These are phyloP conservation scores for Mucor sp. DNA, from an alignment of 371 early-diverging fungal genomes.

Conservation along the genomic window DNA sequence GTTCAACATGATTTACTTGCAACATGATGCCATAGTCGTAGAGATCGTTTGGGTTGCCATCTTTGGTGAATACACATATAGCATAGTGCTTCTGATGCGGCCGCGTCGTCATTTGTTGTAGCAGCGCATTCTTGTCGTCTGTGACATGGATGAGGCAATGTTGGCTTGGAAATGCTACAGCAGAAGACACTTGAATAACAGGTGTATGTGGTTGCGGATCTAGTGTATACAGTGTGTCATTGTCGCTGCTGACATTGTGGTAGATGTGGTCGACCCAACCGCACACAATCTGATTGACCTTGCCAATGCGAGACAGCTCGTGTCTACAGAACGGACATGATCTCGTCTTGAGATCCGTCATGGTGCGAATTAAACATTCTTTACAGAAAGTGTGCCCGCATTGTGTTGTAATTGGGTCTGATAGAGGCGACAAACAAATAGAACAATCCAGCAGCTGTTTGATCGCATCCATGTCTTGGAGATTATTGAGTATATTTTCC, in stretches of 20 bases:
- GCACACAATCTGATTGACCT: constrained; percentile 4
- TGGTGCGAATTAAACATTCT: constrained; percentile 38
- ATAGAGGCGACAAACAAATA: constrained; percentile 15
- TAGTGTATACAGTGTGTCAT: background rate
- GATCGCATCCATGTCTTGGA: background rate
- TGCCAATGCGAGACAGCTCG: constrained; percentile 7
- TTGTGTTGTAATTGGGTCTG: constrained; percentile 56
- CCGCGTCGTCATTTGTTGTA: constrained; percentile 40
- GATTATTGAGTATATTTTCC: constrained; percentile 11
- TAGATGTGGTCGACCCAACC: constrained; percentile 12
- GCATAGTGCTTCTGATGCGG: constrained; percentile 46
- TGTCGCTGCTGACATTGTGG: background rate
- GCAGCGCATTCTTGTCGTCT: constrained; percentile 51
- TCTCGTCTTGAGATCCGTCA: background rate
- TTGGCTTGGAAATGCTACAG: constrained; percentile 8
- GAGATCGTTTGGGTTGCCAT: constrained; percentile 10
- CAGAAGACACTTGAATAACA: background rate
- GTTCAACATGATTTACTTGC: constrained; percentile 26
- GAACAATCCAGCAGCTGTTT: constrained; percentile 18
- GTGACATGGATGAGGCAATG: constrained; percentile 33
- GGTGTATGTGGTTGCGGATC: background rate
- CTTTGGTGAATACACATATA: constrained; percentile 46
- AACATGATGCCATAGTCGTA: constrained; percentile 43
- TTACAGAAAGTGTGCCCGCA: constrained; percentile 76
- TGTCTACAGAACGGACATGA: constrained; percentile 23